Base-by-base conservation (phyloP, 495 filamentous ascomycete genomes). In the Peziza echinospora region DNA sequence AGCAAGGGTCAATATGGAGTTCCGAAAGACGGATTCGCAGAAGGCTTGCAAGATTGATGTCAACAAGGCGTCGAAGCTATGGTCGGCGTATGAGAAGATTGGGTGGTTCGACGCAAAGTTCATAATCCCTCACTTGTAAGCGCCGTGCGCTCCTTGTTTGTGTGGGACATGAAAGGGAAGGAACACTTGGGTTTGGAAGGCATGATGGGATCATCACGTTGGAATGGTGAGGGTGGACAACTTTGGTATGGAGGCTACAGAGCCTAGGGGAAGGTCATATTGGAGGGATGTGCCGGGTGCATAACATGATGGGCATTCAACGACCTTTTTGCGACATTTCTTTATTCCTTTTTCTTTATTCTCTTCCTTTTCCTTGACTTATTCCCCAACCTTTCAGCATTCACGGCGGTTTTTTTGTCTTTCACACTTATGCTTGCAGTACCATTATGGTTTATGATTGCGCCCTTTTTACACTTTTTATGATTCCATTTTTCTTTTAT, bases 11-110 rank as follows among this genome's bases (percentile, higher is more conserved):
- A 71, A 72, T 54, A 89, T 92, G 63, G 82, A 89, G 56, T 97
- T 97, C 58, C 72, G 83, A 51, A 97, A 94, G 73, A 94, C 89
- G n/a, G 82, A 93, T 60, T 82, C 84, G 25, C 89, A 97, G 62
- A 83, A 92, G 61, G 84, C 84, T 22, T 93, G 84, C 73, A 91
- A 91, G 68, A 93, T 94, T 50, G 89, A 97, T 60, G 89, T 94
- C 62, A 94, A 94, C 67, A 97, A 97, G 70, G 85, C 89, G 23
- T 92, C 83, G 55, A 91, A 89, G 62, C 71, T 97, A 44, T 93
- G 84, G 84, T 76, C 77, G 37, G 84, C 84, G 23, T 97, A 82
- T 58, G 81, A 94, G 19, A 77, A 77, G 44, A 82, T 92, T 43
- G 84, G 84, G 46, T 93, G 86, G 84, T 78, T 94, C 53, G 69